Evolutionary conservation across 2,329 filamentous ascomycete genomes (phyloP).

Genomic region (Fusarium stilboides): DNA sequence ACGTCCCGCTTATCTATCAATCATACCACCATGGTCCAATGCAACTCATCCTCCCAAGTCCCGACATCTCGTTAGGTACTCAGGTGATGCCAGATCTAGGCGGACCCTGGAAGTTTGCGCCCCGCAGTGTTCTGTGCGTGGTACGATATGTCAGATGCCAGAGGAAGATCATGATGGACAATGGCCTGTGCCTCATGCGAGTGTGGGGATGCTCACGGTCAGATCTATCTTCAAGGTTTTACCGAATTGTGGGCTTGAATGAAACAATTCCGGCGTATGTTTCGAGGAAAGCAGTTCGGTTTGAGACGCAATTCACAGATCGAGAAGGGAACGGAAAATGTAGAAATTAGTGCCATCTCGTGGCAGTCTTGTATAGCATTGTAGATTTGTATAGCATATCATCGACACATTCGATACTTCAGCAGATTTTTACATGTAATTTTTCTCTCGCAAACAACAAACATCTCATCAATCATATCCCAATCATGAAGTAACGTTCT

Average conservation of each 20-base stretch:
- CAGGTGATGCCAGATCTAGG: conserved; percentile 6
- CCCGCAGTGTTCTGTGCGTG: conserved; percentile 13
- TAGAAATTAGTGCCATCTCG: conserved; percentile 27
- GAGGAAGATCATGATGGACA: not conserved
- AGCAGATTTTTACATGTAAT: conserved; percentile 3
- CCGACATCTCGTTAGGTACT: not conserved
- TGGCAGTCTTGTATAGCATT: conserved; percentile 32
- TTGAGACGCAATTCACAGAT: not conserved
- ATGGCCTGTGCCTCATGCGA: conserved; percentile 32
- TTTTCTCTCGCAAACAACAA: conserved; percentile 20
- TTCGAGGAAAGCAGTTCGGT: not conserved
- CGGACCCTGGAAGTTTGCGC: not conserved
- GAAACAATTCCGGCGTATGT: not conserved
- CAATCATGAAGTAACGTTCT: conserved; percentile 10
- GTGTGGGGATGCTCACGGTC: conserved; percentile 2
- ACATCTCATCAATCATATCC: conserved; percentile 1
- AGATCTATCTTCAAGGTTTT: not conserved
- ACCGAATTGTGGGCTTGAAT: not conserved
- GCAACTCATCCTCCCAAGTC: not conserved
- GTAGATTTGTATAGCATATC: conserved; percentile 21
- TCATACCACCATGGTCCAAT: conserved; percentile 18
- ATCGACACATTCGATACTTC: conserved; percentile 5
- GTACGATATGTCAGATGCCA: conserved; percentile 13
- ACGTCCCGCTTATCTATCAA: conserved; percentile 16
- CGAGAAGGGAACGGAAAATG: not conserved